These are phyloP conservation scores for Alternaria sp. DNA, from an alignment of 2,329 filamentous ascomycete species.

Conservation along the genomic window DNA sequence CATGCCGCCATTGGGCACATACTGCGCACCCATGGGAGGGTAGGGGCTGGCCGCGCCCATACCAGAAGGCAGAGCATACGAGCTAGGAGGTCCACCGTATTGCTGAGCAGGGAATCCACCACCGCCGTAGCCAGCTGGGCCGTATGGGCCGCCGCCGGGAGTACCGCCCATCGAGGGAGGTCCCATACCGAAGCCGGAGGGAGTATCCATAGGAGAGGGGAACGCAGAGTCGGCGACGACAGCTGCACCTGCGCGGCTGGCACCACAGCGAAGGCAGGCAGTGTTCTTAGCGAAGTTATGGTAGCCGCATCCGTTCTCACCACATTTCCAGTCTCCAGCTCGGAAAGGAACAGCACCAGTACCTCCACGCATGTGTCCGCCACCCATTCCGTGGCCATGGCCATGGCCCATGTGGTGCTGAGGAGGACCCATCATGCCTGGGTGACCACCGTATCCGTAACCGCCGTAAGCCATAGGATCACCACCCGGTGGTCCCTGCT, in stretches of 20 bases:
- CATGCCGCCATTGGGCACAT: constrained; percentile 76
- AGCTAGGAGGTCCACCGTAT: constrained; percentile 86
- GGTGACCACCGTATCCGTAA: constrained; percentile 63
- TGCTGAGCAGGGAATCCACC: constrained; percentile 73
- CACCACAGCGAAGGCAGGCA: constrained; percentile 94
- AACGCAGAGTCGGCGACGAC: constrained; percentile 95
- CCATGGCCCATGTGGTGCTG: constrained; percentile 70
- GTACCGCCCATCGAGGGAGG: constrained; percentile 85
- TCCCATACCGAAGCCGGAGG: constrained; percentile 83
- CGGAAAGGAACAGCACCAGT: constrained; percentile 93
- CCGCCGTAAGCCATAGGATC: constrained; percentile 72
- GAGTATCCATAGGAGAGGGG: constrained; percentile 86
- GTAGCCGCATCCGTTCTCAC: constrained; percentile 95
- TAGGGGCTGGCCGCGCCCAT: constrained; percentile 83
- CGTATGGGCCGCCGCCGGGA: constrained; percentile 74
- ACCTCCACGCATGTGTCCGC: constrained; percentile 73
- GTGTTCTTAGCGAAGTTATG: constrained; percentile 99
- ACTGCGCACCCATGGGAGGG: constrained; percentile 78
- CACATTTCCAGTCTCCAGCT: constrained; percentile 98
- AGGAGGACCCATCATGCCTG: constrained; percentile 65
- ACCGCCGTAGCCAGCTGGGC: constrained; percentile 72
- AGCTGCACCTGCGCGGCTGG: constrained; percentile 89
- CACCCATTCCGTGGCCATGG: constrained; percentile 58
- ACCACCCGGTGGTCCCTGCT: constrained; percentile 72
- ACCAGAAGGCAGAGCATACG: constrained; percentile 87